Evolutionary conservation across 164 flowering plant species (phyloP), one percentile per base, ranked within the genome.

Genomic region (Chimonanthus praecox): DNA sequence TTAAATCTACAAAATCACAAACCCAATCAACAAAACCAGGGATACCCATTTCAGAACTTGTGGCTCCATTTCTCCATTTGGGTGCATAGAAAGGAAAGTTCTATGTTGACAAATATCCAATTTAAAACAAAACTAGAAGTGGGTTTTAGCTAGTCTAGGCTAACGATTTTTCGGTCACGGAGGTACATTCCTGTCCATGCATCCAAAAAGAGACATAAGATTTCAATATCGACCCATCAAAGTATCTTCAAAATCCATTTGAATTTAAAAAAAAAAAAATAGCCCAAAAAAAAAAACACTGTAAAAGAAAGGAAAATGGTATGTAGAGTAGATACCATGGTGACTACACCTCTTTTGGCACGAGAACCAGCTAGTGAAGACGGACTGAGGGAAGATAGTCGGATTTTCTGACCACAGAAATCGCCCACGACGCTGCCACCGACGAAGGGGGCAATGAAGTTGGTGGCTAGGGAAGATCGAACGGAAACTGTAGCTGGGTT

Each of bases 331-430:
- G 64, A 47, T 84, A 94, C 97, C 94, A 87, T 89, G n/a, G 98
- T 92, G 68, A 94, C 87, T 70, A 90, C 91, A 73, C 88, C 82
- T 46, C 93, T 79, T 68, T 84, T 92, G 65, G 81, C 82, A 33
- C 80, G 81, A 60, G 89, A 85, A 5, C 80, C 74, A 4, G 88
- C 78, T 7, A 43, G 45, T 4, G 69, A 46, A 54, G 16, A 10
- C 10, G 60, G 70, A 46, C 46, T 65, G 49, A 75, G 79, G 8
- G 71, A 80, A 67, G 21, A 72, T 71, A 92, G 90, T 44, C 88
- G 90, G 73, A 88, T 60, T 68, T 81, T 87, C 45, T 67, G 83
- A 21, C 97, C 92, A 66, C 86, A 82, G 70, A 90, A 89, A 47
- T 84, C 92, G 46, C 76, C 69, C 54, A 74, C 49, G 43, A 84